Evolutionary conservation across 2,329 filamentous ascomycete species (phyloP), one percentile per base, ranked within the genome.

Genomic region (Aspergillus oerlinghausenensis): DNA sequence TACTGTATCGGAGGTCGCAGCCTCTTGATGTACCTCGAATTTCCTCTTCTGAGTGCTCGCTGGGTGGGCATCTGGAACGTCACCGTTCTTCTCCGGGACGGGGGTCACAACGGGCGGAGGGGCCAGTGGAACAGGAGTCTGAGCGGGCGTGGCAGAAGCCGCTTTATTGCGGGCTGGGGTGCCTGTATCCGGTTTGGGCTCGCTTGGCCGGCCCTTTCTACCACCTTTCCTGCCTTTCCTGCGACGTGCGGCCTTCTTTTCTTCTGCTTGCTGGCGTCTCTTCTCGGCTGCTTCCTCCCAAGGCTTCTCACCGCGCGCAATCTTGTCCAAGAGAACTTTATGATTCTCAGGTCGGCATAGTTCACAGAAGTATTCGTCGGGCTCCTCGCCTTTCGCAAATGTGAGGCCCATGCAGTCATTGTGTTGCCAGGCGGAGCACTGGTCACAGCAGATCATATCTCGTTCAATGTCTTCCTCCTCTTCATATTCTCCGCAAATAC

Each of bases 401-500:
- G 88, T 85, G 67, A 97, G 84, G 53, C 90, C 91, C 80, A 99
- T 90, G 72, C 94, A 99, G 61, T 95, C 88, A 69, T 97, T 97
- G 75, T 99, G 94, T 75, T 99, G 94, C 94, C 94, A 99, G 45
- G 88, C 93, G 50, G 85, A 86, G 75, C 94, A 99, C 49, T 84
- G 85, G 74, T 99, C 94, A 78, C 94, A 99, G 59, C 89, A 91
- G 67, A 99, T 96, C 92, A 96, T 97, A 52, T 92, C 87, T 66
- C 94, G 88, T 63, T 89, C 90, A 14, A 90, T 87, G 65, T 95
- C 90, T 64, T 93, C 90, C 58, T 92, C 89, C 63, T 92, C 88
- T 65, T 90, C 88, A 48, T 89, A 89, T 57, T 90, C 88, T 64
- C 94, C 93, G 70, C 93, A 99, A 51, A 97, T 89, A 73, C 93